Conservation (phyloP, 1,284 basidiomycete species). For the Fomes fomentarius region DNA sequence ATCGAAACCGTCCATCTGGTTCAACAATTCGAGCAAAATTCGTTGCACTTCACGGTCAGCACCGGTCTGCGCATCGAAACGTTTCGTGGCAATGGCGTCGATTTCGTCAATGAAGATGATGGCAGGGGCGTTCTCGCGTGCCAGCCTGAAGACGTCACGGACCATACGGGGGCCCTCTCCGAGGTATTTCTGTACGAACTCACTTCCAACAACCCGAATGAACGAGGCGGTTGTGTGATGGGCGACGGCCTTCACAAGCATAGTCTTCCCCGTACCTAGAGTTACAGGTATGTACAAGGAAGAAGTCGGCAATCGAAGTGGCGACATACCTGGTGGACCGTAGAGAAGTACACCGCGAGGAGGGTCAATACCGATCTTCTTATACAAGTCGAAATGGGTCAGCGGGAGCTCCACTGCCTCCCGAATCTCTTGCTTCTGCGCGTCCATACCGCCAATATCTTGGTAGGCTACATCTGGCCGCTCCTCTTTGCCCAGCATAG, state of each 20-base stretch:
- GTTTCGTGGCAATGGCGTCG: conserved; percentile 99
- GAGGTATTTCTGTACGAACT: conserved; percentile 99
- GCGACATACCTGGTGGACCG: conserved; percentile 81
- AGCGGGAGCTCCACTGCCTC: conserved; percentile 99
- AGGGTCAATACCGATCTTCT: conserved; percentile 99
- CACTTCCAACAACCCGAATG: conserved; percentile 97
- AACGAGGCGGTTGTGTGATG: conserved; percentile 97
- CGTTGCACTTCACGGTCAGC: conserved; percentile 99
- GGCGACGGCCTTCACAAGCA: conserved; percentile 98
- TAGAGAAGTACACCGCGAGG: conserved; percentile 93
- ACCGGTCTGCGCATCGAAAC: conserved; percentile 99
- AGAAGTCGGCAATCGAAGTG: neutral
- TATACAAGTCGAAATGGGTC: conserved; percentile 97
- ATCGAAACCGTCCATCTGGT: conserved; percentile 99
- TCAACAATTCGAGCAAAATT: conserved; percentile 96
- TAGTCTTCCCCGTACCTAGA: conserved; percentile 99
- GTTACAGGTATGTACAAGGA: neutral
- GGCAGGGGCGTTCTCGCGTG: conserved; percentile 95
- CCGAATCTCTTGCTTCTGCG: conserved; percentile 98
- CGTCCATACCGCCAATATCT: conserved; percentile 96
- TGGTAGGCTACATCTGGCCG: conserved; percentile 90
- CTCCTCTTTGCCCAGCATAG: conserved; percentile 93
- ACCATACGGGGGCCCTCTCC: conserved; percentile 99
- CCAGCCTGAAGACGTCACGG: conserved; percentile 97
- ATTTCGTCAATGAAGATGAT: conserved; percentile 99